Conservation (phyloP, 805 yeast genomes). For the Lachancea mirantina region DNA sequence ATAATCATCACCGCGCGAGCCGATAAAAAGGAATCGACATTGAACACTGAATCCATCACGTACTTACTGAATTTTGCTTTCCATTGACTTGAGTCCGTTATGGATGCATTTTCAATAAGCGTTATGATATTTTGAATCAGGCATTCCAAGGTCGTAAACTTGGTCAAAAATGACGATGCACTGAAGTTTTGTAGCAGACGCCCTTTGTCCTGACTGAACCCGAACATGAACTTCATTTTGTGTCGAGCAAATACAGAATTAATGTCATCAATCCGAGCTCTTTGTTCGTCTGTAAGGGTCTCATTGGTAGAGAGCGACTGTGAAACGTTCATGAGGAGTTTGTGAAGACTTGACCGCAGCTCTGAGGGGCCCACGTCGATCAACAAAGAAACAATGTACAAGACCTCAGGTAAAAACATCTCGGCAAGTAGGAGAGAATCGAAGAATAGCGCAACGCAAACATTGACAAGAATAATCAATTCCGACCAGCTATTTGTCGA, state of each 20-base stretch:
- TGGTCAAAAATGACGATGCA: constrained; percentile 33
- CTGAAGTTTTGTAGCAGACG: constrained; percentile 31
- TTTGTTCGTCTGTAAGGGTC: constrained; percentile 36
- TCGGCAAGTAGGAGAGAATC: constrained; percentile 58
- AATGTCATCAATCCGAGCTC: constrained; percentile 39
- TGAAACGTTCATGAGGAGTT: constrained; percentile 55
- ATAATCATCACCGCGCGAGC: constrained; percentile 60
- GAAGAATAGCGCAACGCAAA: constrained; percentile 60
- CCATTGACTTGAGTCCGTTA: constrained; percentile 48
- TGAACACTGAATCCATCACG: constrained; percentile 55
- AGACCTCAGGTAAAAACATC: constrained; percentile 62
- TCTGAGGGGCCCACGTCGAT: constrained; percentile 45
- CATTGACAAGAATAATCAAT: constrained; percentile 56
- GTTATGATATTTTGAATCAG: constrained; percentile 50
- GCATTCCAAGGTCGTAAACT: constrained; percentile 44
- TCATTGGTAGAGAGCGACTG: constrained; percentile 62
- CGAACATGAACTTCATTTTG: constrained; percentile 60
- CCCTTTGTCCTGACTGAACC: constrained; percentile 50
- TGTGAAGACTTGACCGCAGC: constrained; percentile 54
- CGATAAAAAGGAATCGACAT: constrained; percentile 50
- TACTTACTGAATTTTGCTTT: constrained; percentile 58
- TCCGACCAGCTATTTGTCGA: constrained; percentile 60
- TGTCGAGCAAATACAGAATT: constrained; percentile 44
- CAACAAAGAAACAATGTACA: constrained; percentile 57
- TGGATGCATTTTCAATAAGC: constrained; percentile 42